phyloP scores from a whole-genome alignment of 306 rosid genomes.

The Cucumis cinereus region DNA sequence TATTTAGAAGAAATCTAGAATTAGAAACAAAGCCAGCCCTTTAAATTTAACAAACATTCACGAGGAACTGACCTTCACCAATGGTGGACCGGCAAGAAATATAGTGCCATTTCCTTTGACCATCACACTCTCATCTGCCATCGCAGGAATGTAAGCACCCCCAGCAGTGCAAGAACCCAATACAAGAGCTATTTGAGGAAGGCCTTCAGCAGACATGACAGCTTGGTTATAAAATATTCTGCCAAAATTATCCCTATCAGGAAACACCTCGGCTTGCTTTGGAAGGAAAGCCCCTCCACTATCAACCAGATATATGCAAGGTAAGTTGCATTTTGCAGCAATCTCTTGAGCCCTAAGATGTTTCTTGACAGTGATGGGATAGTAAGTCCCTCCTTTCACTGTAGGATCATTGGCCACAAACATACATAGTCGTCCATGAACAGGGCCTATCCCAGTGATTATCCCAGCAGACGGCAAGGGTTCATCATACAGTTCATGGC shows the following conservation, averaged over 20 bases:
- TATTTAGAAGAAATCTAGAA: conserved; percentile 12
- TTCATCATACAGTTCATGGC: conserved; percentile 75
- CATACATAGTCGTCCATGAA: conserved; percentile 85
- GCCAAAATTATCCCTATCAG: conserved; percentile 84
- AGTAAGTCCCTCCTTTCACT: conserved; percentile 91
- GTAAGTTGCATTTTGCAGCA: conserved; percentile 75
- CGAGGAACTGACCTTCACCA: conserved; percentile 62
- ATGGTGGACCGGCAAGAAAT: conserved; percentile 90
- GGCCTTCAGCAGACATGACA: conserved; percentile 69
- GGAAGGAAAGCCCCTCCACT: conserved; percentile 99
- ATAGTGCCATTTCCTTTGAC: conserved; percentile 95
- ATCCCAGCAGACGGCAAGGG: conserved; percentile 78
- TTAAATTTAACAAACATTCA: background rate
- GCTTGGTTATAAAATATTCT: conserved; percentile 92
- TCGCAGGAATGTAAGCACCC: conserved; percentile 93
- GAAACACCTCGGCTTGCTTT: conserved; percentile 95
- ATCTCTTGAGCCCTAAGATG: conserved; percentile 96
- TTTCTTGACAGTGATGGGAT: conserved; percentile 93
- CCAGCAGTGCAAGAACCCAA: conserved; percentile 97
- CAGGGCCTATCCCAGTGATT: conserved; percentile 87
- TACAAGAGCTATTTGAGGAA: conserved; percentile 88
- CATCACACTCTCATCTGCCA: conserved; percentile 99
- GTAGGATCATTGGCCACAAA: conserved; percentile 95
- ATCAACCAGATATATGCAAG: conserved; percentile 88
- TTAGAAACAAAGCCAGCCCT: conserved; percentile 7